A percentile compares a stretch with the other conserved stretches of the same genome.
These are phyloP conservation scores for Mortierella alpina DNA, from an alignment of 192 early-diverging fungal genomes.

Conservation along the genomic window DNA sequence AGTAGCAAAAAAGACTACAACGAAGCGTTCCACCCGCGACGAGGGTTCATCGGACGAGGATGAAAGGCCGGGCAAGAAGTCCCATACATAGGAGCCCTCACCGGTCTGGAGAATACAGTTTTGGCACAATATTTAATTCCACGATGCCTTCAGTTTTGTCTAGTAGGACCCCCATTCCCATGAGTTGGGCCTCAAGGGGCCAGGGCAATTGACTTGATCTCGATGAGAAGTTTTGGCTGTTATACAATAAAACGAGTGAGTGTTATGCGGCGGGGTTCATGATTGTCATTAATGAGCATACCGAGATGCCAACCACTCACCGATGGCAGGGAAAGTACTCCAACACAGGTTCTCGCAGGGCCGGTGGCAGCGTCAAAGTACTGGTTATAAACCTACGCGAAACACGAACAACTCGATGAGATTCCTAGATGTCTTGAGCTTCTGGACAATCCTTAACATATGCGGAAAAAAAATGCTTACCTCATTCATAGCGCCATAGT, in stretches of 20 bases:
- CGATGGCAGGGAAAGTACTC: constrained; percentile 70
- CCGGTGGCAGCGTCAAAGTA: constrained; percentile 70
- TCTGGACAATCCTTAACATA: too few species aligned
- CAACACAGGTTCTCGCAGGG: constrained; percentile 73
- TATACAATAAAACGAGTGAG: background rate
- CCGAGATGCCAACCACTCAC: constrained; percentile 16
- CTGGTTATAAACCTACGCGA: constrained; percentile 67
- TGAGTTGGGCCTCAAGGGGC: constrained; percentile 26
- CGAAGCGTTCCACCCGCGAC: constrained; percentile 8
- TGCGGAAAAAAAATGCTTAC: background rate
- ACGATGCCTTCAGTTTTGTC: too few species aligned
- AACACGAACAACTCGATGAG: background rate
- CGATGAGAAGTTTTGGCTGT: constrained; percentile 70
- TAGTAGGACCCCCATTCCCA: background rate
- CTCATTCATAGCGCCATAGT: constrained; percentile 73
- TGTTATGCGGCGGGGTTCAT: background rate
- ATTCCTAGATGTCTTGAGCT: too few species aligned
- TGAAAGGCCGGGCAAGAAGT: constrained; percentile 13
- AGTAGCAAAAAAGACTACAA: background rate
- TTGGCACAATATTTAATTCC: too few species aligned
- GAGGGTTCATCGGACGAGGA: constrained; percentile 19
- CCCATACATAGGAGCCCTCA: background rate
- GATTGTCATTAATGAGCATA: background rate
- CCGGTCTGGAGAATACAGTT: background rate
- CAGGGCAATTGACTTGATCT: constrained; percentile 71